These are phyloP conservation scores for Lumnitzera littorea DNA, from an alignment of 345 rosid species.

Conservation along the genomic window DNA sequence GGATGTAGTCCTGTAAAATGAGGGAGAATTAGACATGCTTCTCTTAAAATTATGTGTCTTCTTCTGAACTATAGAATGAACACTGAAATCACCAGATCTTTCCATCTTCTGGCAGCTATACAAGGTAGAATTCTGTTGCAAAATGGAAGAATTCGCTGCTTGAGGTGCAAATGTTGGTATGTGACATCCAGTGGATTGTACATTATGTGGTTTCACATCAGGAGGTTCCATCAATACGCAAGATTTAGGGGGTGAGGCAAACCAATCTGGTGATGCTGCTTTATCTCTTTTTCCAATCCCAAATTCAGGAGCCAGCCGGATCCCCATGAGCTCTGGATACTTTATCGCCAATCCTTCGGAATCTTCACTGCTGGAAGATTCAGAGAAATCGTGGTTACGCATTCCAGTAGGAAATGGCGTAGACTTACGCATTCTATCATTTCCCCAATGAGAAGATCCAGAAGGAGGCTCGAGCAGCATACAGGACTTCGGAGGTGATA, in stretches of 20 bases:
- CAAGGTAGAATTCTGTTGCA: not conserved
- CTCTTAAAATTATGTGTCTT: too few species aligned
- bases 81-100: not conserved
- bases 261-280: conserved; percentile 70
- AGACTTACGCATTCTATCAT: conserved; percentile 27
- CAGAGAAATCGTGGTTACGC: conserved; percentile 29
- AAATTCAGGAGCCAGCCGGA: conserved; percentile 31
- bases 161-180: conserved; percentile 11
- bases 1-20: conserved; percentile 18
- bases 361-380: conserved; percentile 43
- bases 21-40: not conserved
- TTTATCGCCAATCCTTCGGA: conserved; percentile 35
- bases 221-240: conserved; percentile 64
- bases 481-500: conserved; percentile 83
- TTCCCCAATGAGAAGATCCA: conserved; percentile 24
- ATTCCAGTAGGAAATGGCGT: conserved; percentile 51
- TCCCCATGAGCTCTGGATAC: conserved; percentile 76
- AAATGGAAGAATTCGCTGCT: conserved; percentile 5
- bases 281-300: conserved; percentile 36
- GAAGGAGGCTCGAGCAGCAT: conserved; percentile 51
- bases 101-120: not conserved
- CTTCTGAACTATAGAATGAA: too few species aligned
- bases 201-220: conserved; percentile 26
- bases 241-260: conserved; percentile 81
- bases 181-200: conserved; percentile 12